These are phyloP conservation scores for Alternaria viburni DNA, from an alignment of 2,329 filamentous ascomycete genomes.

Conservation along the genomic window DNA sequence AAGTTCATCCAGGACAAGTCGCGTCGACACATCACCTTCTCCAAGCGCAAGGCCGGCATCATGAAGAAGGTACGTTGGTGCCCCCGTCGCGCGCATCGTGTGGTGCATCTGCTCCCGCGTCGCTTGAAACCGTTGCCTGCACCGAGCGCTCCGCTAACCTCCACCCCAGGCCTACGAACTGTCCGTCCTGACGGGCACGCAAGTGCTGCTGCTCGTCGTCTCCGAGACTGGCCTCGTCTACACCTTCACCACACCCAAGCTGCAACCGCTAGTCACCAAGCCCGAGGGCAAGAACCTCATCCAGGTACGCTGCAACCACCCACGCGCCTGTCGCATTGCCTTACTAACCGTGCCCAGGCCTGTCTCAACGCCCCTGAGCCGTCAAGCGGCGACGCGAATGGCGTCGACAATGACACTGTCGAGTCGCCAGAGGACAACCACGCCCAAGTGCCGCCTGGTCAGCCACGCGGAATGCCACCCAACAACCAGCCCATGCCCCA, in stretches of 20 bases:
- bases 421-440: slow-evolving; percentile 93
- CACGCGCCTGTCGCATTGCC: slow-evolving; percentile 9
- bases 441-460: slow-evolving; percentile 75
- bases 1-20: slow-evolving; percentile 99
- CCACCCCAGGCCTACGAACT: slow-evolving; percentile 86
- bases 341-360: slow-evolving; percentile 67
- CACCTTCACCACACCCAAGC: slow-evolving; percentile 97
- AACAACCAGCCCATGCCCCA: slow-evolving; percentile 69
- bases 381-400: slow-evolving; percentile 73
- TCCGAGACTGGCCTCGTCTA: slow-evolving; percentile 98
- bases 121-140: slow-evolving; percentile 38
- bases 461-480: slow-evolving; percentile 67
- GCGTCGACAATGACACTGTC: slow-evolving; percentile 62
- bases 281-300: slow-evolving; percentile 99
- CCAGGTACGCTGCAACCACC: slow-evolving; percentile 69
- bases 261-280: slow-evolving; percentile 97
- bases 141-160: slow-evolving; percentile 30
- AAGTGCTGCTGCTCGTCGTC: slow-evolving; percentile 94
- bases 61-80: slow-evolving; percentile 96
- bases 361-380: slow-evolving; percentile 97
- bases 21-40: slow-evolving; percentile 98
- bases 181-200: slow-evolving; percentile 95
- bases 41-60: slow-evolving; percentile 98
- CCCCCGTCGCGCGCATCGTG: background rate
- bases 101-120: slow-evolving; percentile 25